Percentiles rank a stretch among this genome's conserved stretches.
phyloP scores from a whole-genome alignment of 176 grass and related monocot genomes.

The Oryza coarctata region DNA sequence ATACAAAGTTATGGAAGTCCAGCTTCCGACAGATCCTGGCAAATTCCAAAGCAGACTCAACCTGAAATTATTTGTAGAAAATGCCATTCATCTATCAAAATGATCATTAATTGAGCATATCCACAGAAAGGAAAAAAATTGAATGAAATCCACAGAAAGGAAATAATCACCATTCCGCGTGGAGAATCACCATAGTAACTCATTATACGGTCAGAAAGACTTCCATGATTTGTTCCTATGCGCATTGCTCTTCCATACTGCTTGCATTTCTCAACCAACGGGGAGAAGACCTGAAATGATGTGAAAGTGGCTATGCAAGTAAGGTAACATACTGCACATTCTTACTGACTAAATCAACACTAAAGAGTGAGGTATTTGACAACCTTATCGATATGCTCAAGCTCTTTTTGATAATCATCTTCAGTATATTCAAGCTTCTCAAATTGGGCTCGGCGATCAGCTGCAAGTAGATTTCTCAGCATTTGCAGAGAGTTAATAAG shows the following conservation, averaged over 20 bases:
- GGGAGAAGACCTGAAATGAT: constrained; percentile 79
- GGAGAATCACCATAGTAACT: constrained; percentile 99
- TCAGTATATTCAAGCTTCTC: constrained; percentile 86
- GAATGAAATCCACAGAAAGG: too few species aligned
- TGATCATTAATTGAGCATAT: constrained; percentile 16
- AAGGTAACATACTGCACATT: constrained; percentile 7
- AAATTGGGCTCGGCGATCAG: constrained; percentile 96
- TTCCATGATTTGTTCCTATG: constrained; percentile 93
- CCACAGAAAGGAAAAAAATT: constrained; percentile 24
- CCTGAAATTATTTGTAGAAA: constrained; percentile 55
- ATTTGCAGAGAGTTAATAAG: background rate
- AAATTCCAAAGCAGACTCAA: constrained; percentile 99
- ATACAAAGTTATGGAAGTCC: constrained; percentile 97
- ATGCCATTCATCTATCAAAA: constrained; percentile 20
- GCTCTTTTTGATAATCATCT: constrained; percentile 88
- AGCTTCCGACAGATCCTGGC: constrained; percentile 90
- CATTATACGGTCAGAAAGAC: constrained; percentile 99
- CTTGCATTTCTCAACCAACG: constrained; percentile 98
- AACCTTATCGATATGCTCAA: constrained; percentile 97
- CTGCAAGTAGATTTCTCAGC: constrained; percentile 53
- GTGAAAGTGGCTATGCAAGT: constrained; percentile 15
- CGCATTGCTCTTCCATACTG: constrained; percentile 95
- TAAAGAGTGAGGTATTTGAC: constrained; percentile 2
- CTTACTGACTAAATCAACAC: background rate
- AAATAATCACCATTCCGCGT: constrained; percentile 85